Evolutionary conservation across 2,329 filamentous ascomycete species (phyloP).

Genomic region (Cladorrhinum sp.): DNA sequence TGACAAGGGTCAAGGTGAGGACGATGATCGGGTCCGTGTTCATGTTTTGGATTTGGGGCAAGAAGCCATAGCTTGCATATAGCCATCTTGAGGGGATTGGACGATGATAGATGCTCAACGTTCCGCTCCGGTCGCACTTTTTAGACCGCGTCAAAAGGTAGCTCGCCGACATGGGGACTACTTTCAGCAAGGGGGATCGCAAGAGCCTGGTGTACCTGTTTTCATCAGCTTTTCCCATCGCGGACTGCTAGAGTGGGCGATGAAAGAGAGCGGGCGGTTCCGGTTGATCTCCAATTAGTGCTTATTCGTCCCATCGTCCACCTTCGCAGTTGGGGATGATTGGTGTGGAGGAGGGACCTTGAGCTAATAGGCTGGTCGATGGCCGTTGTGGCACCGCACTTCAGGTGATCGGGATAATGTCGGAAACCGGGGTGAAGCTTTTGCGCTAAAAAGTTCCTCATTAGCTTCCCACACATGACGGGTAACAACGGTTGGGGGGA

Average conservation of each 20-base stretch:
- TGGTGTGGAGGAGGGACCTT: background rate
- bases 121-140: background rate
- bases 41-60: background rate
- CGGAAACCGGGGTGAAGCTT: too few species aligned
- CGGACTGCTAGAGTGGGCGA: too few species aligned
- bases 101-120: background rate
- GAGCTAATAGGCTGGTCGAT: background rate
- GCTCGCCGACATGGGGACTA: background rate
- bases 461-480: background rate
- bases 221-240: background rate
- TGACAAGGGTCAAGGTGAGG: background rate
- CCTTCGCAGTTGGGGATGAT: background rate
- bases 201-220: background rate
- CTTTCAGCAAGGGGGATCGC: background rate
- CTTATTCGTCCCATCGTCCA: background rate
- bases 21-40: background rate
- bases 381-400: background rate
- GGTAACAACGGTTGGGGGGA: too few species aligned
- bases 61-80: slow-evolving; percentile 2
- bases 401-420: background rate
- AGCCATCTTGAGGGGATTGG: slow-evolving; percentile 4
- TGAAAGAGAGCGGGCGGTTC: background rate
- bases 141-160: background rate
- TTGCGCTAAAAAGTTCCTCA: background rate
- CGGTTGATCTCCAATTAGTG: background rate